Base-by-base conservation (phyloP, 495 filamentous ascomycete species). In the Xylaria longipes region DNA sequence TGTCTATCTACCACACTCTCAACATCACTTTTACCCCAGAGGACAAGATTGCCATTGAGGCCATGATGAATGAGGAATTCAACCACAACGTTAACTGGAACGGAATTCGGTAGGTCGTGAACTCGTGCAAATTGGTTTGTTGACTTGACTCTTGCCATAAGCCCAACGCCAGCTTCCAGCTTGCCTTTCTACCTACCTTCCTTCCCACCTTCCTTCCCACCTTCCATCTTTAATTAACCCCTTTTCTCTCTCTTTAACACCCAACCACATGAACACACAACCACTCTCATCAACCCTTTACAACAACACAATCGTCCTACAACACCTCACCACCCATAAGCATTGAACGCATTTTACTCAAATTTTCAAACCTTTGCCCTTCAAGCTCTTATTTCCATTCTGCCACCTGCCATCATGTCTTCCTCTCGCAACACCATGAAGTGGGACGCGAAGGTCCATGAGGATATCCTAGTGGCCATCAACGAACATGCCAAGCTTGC, bases 21-120 rank as follows among this genome's bases (percentile, higher is more conserved):
- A 64, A 50, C 3, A 52, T 76, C 1, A 22, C 63, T 48, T 62
- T 80, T 31, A 72, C 58, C 48, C 75, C 73, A 15, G 79, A 82
- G 31, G 73, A 83, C 61, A 78, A 82, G 73, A 71, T 64, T 4
- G 67, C 63, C 0, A 72, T 83, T 14, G 77, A 74, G 3, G 20
- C 20, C 0, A 52, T 72, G 58, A 78, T 83, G 80, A 45, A 45
- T 0, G 35, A 41, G 0, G 69, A 72, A 0, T 71, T 25, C 39
- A 76, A 78, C 5, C 74, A 78, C 45, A 46, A 75, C 14, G 76
- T 80, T 4, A 70, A 22, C 37, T 83, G 81, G 81, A 83, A 83
- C 29, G 79, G 73, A 25, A 78, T 83, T 11, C 74, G 81, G 81
- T 80, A 80, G 29, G 75, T 76, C 15, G n/a, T 29, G 65, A 62